Percentiles rank a stretch among this genome's conserved stretches.
Conservation (phyloP, 2,329 filamentous ascomycete species). For the Meredithiella fracta region DNA sequence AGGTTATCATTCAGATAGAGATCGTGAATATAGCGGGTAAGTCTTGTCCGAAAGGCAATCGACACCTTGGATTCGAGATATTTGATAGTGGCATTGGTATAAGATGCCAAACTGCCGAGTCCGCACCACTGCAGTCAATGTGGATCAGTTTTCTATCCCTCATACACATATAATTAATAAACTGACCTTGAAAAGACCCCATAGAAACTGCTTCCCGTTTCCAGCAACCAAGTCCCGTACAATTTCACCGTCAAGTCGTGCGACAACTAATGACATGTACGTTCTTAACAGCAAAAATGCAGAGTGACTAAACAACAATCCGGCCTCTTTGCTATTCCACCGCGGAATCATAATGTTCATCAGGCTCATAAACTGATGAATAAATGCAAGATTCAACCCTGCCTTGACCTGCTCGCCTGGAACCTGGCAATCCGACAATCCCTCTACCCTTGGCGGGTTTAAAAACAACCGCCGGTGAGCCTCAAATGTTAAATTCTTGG, state of each 20-base stretch:
- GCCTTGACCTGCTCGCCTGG: slow-evolving; percentile 85
- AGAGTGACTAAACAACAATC: slow-evolving; percentile 72
- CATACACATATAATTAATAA: background rate
- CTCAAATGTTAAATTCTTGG: slow-evolving; percentile 87
- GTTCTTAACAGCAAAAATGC: slow-evolving; percentile 82
- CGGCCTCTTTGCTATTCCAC: slow-evolving; percentile 91
- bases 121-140: slow-evolving; percentile 61
- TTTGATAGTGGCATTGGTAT: slow-evolving; percentile 98
- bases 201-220: slow-evolving; percentile 72
- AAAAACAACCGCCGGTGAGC: slow-evolving; percentile 86
- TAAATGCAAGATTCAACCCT: slow-evolving; percentile 82
- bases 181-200: slow-evolving; percentile 64
- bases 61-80: slow-evolving; percentile 95
- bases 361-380: slow-evolving; percentile 90
- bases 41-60: slow-evolving; percentile 86
- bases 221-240: slow-evolving; percentile 92
- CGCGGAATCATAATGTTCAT: slow-evolving; percentile 96
- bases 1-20: slow-evolving; percentile 87
- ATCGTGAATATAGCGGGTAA: slow-evolving; percentile 94
- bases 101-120: slow-evolving; percentile 81
- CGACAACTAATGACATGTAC: slow-evolving; percentile 85
- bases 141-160: background rate
- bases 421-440: slow-evolving; percentile 56
- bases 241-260: slow-evolving; percentile 85
- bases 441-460: slow-evolving; percentile 62